Conservation (phyloP, 352 stramenopile species). For the Phytophthora syringae region DNA sequence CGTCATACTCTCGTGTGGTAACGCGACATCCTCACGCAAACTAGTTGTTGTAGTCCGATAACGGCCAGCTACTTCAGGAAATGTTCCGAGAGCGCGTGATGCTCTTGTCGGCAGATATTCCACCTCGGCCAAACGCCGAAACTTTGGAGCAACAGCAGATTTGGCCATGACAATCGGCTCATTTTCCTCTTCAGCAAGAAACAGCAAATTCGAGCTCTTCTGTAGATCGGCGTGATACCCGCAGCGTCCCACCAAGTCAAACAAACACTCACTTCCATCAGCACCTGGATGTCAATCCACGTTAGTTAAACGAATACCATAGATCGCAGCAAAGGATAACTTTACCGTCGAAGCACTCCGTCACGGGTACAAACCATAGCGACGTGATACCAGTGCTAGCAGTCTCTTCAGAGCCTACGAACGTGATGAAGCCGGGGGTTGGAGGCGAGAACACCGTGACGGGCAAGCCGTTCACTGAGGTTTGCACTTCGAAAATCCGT, state of each 20-base stretch:
- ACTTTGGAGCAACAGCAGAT: neutral
- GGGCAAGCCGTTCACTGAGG: slow-evolving; percentile 34
- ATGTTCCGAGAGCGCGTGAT: slow-evolving; percentile 4
- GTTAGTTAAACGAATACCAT: neutral
- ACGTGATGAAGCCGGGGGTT: slow-evolving; percentile 17
- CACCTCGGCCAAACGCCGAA: slow-evolving; percentile 18
- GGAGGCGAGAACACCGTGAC: slow-evolving; percentile 23
- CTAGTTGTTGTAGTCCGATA: neutral
- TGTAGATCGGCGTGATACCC: slow-evolving; percentile 43
- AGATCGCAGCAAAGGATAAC: neutral
- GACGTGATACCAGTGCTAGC: slow-evolving; percentile 20
- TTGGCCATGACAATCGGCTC: slow-evolving; percentile 25
- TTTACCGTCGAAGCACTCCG: slow-evolving; percentile 13
- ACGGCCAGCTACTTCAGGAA: slow-evolving; percentile 2
- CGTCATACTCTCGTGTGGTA: slow-evolving; percentile 1
- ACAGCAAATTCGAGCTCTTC: slow-evolving; percentile 19
- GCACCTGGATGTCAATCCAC: slow-evolving; percentile 5
- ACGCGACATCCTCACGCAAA: neutral
- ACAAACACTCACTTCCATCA: slow-evolving; percentile 24
- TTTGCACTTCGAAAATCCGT: slow-evolving; percentile 41
- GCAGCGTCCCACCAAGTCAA: slow-evolving; percentile 35
- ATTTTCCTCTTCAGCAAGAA: slow-evolving; percentile 33
- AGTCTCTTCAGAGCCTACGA: slow-evolving; percentile 12
- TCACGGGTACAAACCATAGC: slow-evolving; percentile 32
- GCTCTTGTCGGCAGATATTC: neutral